Evolutionary conservation across 305 asterid genomes (phyloP).

Genomic region (Solanum hybrid): DNA sequence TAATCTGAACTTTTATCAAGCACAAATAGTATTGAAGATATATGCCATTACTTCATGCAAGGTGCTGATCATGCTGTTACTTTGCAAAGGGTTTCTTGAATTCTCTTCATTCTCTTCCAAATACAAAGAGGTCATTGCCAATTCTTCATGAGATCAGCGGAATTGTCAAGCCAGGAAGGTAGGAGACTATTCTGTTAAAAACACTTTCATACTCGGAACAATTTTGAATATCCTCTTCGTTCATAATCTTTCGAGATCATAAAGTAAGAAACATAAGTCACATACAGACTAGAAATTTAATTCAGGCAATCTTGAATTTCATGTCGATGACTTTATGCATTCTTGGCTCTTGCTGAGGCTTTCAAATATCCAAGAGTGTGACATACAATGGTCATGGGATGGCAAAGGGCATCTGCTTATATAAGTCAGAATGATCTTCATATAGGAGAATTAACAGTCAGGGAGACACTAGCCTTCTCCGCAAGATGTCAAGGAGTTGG

Average conservation of each 20-base stretch:
- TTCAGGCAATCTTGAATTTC: neutral
- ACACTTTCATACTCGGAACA: too few relatives aligned
- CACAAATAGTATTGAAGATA: too few relatives aligned
- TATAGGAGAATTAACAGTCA: neutral
- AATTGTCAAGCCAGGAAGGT: too few relatives aligned
- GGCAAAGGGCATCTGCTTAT: neutral
- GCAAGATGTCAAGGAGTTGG: neutral
- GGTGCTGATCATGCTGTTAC: too few relatives aligned
- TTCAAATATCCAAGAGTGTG: fast-evolving
- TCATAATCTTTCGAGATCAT: neutral
- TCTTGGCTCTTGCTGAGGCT: neutral
- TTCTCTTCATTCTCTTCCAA: too few relatives aligned
- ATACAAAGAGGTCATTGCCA: too few relatives aligned
- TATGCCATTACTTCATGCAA: too few relatives aligned
- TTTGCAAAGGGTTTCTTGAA: too few relatives aligned
- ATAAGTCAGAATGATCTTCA: neutral
- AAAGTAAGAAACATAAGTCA: neutral
- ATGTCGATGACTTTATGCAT: neutral
- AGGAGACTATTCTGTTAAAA: too few relatives aligned
- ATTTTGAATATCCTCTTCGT: too few relatives aligned
- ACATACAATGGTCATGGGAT: neutral
- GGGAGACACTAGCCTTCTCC: neutral
- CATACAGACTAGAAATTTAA: neutral
- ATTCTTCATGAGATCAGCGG: too few relatives aligned
- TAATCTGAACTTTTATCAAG: too few relatives aligned